Conservation (phyloP, 768 basidiomycete genomes). For the Leccinum broughii region DNA sequence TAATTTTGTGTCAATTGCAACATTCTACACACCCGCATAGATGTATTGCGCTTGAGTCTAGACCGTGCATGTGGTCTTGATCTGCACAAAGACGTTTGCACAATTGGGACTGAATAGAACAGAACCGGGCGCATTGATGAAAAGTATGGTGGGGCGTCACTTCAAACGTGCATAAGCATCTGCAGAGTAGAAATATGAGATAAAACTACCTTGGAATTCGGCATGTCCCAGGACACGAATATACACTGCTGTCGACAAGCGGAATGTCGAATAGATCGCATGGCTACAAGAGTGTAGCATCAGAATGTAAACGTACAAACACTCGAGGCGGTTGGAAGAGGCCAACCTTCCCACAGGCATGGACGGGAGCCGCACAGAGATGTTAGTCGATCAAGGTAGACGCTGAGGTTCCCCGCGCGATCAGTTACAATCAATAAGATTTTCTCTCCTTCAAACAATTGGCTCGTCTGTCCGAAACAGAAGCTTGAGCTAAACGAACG, state of each 20-base stretch:
- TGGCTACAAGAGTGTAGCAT: slow-evolving; percentile 27
- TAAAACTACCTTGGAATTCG: slow-evolving; percentile 39
- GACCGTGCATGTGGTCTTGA: slow-evolving; percentile 53
- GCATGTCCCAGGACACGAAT: slow-evolving; percentile 46
- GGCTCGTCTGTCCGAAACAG: slow-evolving; percentile 33
- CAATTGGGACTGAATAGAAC: slow-evolving; percentile 54
- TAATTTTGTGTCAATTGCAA: background rate
- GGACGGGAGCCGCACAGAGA: slow-evolving; percentile 51
- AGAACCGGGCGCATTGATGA: slow-evolving; percentile 52
- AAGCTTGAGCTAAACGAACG: background rate
- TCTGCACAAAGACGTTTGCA: slow-evolving; percentile 32
- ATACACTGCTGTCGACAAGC: slow-evolving; percentile 32
- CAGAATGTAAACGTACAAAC: background rate
- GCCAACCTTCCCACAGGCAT: slow-evolving; percentile 55
- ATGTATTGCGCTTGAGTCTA: slow-evolving; percentile 42
- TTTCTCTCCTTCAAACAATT: slow-evolving; percentile 42
- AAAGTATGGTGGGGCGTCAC: slow-evolving; percentile 43
- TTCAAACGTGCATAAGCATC: slow-evolving; percentile 21
- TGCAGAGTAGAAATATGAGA: background rate
- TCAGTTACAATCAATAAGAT: slow-evolving; percentile 45
- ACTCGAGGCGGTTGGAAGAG: too few relatives aligned
- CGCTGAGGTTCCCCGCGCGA: slow-evolving; percentile 27
- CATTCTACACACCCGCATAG: slow-evolving; percentile 53
- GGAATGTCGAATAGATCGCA: slow-evolving; percentile 39
- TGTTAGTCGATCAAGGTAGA: slow-evolving; percentile 49